These are phyloP conservation scores for Saccharomycopsis microspora DNA, from an alignment of 805 yeast genomes.

Conservation along the genomic window DNA sequence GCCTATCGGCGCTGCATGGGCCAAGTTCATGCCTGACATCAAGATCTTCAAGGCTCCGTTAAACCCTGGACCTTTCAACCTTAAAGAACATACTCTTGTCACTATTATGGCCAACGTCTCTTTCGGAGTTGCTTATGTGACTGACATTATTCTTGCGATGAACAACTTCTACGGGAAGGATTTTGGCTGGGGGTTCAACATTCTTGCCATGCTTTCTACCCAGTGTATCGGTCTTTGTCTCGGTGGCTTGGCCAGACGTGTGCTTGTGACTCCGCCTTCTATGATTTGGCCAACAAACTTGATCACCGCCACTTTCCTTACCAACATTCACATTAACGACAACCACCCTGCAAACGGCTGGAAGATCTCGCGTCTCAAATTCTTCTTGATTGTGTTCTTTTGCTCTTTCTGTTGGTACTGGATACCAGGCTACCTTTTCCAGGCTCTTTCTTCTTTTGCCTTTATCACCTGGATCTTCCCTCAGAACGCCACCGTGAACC, in stretches of 20 bases:
- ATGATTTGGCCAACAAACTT: constrained; percentile 64
- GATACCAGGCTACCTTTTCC: constrained; percentile 50
- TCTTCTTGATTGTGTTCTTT: constrained; percentile 32
- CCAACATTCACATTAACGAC: constrained; percentile 36
- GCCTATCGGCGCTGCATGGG: constrained; percentile 38
- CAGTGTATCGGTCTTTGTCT: constrained; percentile 58
- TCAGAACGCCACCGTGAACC: constrained; percentile 48
- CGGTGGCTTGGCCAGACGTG: constrained; percentile 50
- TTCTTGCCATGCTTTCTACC: constrained; percentile 40
- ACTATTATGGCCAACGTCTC: constrained; percentile 41
- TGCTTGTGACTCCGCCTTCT: constrained; percentile 52
- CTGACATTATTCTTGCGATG: constrained; percentile 44
- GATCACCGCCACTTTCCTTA: constrained; percentile 46
- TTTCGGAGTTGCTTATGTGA: constrained; percentile 40
- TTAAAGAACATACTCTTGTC: constrained; percentile 52
- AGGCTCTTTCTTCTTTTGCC: constrained; percentile 46
- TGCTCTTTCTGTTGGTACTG: constrained; percentile 40
- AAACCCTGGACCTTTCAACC: constrained; percentile 53
- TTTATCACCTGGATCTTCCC: constrained; percentile 58
- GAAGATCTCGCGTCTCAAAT: constrained; percentile 41
- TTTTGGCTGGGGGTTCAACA: constrained; percentile 42
- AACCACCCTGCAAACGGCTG: constrained; percentile 48
- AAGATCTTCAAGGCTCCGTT: constrained; percentile 24
- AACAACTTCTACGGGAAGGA: constrained; percentile 34
- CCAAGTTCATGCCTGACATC: constrained; percentile 21